phyloP scores from a whole-genome alignment of 1,284 basidiomycete species.

The Puccinia coronata region DNA sequence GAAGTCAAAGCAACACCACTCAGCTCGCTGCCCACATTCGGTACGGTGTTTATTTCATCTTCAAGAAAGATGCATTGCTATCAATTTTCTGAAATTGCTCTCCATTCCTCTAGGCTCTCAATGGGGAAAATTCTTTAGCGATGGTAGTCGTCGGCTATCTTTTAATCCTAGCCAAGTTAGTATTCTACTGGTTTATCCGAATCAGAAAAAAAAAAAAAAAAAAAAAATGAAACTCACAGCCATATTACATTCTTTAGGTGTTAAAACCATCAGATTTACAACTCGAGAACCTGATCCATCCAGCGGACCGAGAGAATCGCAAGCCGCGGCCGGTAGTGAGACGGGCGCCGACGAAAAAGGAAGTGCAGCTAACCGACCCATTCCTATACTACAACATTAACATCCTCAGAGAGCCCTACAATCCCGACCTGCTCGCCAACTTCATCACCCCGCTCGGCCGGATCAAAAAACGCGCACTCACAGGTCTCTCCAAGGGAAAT shows the following conservation, averaged over 20 bases:
- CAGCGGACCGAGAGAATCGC: constrained; percentile 34
- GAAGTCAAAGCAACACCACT: constrained; percentile 37
- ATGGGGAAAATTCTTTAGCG: constrained; percentile 43
- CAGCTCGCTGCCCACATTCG: constrained; percentile 26
- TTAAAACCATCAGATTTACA: constrained; percentile 42
- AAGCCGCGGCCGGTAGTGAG: constrained; percentile 41
- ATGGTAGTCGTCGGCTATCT: constrained; percentile 36
- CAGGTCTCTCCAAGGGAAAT: constrained; percentile 74
- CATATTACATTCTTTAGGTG: too few species aligned
- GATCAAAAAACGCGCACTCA: constrained; percentile 71
- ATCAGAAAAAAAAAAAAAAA: too few species aligned
- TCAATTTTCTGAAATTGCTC: background rate
- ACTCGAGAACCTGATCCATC: constrained; percentile 42
- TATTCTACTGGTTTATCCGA: background rate
- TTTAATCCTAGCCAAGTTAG: constrained; percentile 42
- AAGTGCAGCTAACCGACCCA: constrained; percentile 62
- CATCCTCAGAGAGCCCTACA: constrained; percentile 64
- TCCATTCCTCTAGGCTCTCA: constrained; percentile 21
- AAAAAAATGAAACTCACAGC: too few species aligned
- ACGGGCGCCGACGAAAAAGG: constrained; percentile 11
- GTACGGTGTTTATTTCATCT: background rate
- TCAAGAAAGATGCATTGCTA: background rate
- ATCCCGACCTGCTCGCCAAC: constrained; percentile 68
- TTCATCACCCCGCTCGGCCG: constrained; percentile 83
- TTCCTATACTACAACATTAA: constrained; percentile 60